Evolutionary conservation across 148 eudicot genomes (phyloP).

Genomic region (Diospyros kaki): DNA sequence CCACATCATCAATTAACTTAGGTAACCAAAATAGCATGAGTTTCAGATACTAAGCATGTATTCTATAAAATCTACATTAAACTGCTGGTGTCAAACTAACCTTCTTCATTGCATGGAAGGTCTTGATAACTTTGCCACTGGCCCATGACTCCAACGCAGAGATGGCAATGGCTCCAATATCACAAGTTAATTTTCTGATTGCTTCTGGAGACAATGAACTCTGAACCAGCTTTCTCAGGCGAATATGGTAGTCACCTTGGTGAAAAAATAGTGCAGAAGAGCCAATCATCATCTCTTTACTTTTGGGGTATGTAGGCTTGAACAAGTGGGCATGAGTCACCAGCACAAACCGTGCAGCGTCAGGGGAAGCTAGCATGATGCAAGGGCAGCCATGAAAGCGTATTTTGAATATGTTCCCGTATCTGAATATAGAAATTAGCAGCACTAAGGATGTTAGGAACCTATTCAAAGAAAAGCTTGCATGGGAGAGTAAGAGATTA

Average conservation of each 20-base stretch:
- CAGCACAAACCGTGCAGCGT: slow-evolving; percentile 62
- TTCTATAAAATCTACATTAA: neutral
- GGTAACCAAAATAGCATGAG: neutral
- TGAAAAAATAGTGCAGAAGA: slow-evolving; percentile 72
- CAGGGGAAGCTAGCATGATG: slow-evolving; percentile 77
- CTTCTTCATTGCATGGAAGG: slow-evolving; percentile 43
- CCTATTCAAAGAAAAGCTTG: neutral
- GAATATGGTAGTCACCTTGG: slow-evolving; percentile 62
- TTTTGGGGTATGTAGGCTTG: slow-evolving; percentile 86
- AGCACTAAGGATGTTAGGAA: neutral
- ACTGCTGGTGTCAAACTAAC: slow-evolving; percentile 11
- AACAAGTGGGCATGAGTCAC: slow-evolving; percentile 71
- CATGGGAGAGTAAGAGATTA: neutral
- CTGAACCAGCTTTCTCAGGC: slow-evolving; percentile 49
- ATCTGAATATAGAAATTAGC: slow-evolving; percentile 35
- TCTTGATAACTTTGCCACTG: slow-evolving; percentile 22
- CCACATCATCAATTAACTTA: neutral
- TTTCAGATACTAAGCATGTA: neutral
- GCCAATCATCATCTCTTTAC: slow-evolving; percentile 76
- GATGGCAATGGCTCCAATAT: slow-evolving; percentile 31
- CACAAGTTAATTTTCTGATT: slow-evolving; percentile 26
- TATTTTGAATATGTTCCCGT: slow-evolving; percentile 86
- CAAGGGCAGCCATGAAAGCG: slow-evolving; percentile 87
- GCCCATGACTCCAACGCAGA: slow-evolving; percentile 35
- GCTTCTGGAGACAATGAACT: slow-evolving; percentile 34